Evolutionary conservation across 306 rosid genomes (phyloP), one percentile per base, ranked within the genome.

Genomic region (Dryas drummondii): DNA sequence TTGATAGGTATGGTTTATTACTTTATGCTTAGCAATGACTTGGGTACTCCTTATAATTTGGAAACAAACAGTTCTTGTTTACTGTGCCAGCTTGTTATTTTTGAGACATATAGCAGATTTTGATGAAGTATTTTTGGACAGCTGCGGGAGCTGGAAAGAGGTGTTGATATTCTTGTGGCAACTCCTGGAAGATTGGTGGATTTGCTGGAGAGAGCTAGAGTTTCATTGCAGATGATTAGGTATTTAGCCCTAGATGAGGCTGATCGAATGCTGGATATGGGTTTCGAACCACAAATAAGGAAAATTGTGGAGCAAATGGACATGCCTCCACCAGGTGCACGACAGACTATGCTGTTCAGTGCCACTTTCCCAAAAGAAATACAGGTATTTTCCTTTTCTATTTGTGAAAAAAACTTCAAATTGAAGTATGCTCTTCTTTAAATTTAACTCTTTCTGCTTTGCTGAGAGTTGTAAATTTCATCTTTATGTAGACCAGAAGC

Each of bases 181-280:
- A 91, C 97, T 72, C 98, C 98, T 13, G 98, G 98, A 87, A 84
- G 98, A 82, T 71, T 93, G 82, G 97, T 93, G 63, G 98, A 91
- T 91, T 81, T 91, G 82, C 86, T 91, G 77, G 98, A 93, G 83
- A 85, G 97, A 81, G 96, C 92, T 56, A 90, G 89, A 77, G 94
- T 90, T 79, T 90, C 96, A 61, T 73, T 88, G 70, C 91, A 87
- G 85, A 83, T 87, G 96, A 86, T 90, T 46, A 76, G 90, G 70
- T 88, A 90, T 85, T 78, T 90, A 53, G 93, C 96, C 46, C 79
- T 90, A n/a, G 96, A 90, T 46, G 96, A 90, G 71, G 93, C 93
- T 71, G 96, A 86, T 54, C 83, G 96, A 75, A 88, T 88, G 96
- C 87, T 90, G 80, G 93, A 90, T 85, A 86, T 88, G 93, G 93